Conservation (phyloP, 75 land plant species). For the Pinus tabuliformis region DNA sequence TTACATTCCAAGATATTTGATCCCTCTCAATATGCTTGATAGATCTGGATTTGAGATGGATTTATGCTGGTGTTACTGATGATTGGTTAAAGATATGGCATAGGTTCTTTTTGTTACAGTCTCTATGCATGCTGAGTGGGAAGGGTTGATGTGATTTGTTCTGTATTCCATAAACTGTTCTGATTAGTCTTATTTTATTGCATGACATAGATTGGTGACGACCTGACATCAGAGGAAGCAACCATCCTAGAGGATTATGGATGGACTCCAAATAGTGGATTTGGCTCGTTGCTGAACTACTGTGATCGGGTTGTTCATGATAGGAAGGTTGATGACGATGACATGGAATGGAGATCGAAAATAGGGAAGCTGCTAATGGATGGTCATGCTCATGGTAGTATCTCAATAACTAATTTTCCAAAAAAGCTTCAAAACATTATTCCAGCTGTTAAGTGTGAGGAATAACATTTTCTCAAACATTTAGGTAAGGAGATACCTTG, state of each 20-base stretch:
- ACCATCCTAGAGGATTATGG: conserved; percentile 65
- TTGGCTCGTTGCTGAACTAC: conserved; percentile 85
- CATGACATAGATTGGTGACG: conserved; percentile 60
- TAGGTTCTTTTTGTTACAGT: background rate
- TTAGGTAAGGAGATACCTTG: background rate
- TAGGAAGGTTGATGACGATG: conserved; percentile 42
- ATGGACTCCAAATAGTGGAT: conserved; percentile 75
- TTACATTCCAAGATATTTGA: too few relatives aligned
- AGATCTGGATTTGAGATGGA: too few relatives aligned
- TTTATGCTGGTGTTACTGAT: background rate
- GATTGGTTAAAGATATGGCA: background rate
- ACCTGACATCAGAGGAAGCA: conserved; percentile 71
- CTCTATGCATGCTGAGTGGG: background rate
- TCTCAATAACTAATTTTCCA: conserved; percentile 16
- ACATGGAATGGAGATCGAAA: conserved; percentile 74
- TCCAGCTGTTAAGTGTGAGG: conserved; percentile 4
- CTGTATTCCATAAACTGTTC: background rate
- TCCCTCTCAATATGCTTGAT: too few relatives aligned
- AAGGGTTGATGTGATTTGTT: background rate
- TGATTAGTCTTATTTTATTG: background rate
- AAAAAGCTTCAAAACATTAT: conserved; percentile 10
- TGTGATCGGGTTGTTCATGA: conserved; percentile 86
- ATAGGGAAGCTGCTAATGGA: conserved; percentile 74
- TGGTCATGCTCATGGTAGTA: conserved; percentile 65
- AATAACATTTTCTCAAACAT: background rate